Percentiles rank a stretch among this genome's conserved stretches.
Evolutionary conservation across 2,329 filamentous ascomycete species (phyloP).

Genomic region (Colletotrichum sp.): DNA sequence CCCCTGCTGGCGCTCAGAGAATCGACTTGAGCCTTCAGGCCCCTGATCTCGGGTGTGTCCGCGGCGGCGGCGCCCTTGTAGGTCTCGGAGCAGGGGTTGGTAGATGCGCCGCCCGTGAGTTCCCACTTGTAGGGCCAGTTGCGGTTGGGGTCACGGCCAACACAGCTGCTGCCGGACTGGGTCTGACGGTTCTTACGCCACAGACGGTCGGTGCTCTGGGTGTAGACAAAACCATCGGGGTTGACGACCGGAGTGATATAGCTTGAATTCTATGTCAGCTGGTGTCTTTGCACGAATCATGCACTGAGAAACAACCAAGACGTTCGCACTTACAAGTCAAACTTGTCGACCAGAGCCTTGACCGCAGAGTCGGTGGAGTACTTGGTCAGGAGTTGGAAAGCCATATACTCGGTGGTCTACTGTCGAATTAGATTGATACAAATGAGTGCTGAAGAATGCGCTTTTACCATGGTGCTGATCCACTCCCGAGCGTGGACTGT

Average conservation of each 20-base stretch:
- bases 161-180: slow-evolving; percentile 36
- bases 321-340: slow-evolving; percentile 47
- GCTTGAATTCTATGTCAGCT: neutral
- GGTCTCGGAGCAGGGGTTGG: slow-evolving; percentile 51
- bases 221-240: slow-evolving; percentile 54
- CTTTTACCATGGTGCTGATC: slow-evolving; percentile 57
- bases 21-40: slow-evolving; percentile 50
- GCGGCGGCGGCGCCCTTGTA: slow-evolving; percentile 45
- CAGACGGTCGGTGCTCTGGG: slow-evolving; percentile 49
- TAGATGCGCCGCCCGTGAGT: slow-evolving; percentile 47
- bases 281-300: fast-evolving
- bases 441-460: fast-evolving
- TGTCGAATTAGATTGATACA: slow-evolving; percentile 28
- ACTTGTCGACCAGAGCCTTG: slow-evolving; percentile 54
- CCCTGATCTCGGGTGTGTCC: slow-evolving; percentile 51
- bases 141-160: slow-evolving; percentile 59
- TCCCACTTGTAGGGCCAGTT: slow-evolving; percentile 59
- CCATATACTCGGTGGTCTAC: slow-evolving; percentile 49
- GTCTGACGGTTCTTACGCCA: slow-evolving; percentile 59
- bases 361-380: slow-evolving; percentile 37
- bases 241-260: slow-evolving; percentile 58
- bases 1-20: slow-evolving; percentile 47
- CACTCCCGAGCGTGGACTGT: slow-evolving; percentile 61
- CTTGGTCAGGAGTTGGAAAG: slow-evolving; percentile 47
- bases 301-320: fast-evolving